A percentile compares a stretch with the other conserved stretches of the same genome.
Evolutionary conservation across 73 alveolate genomes (phyloP).

Genomic region (Tetrahymena borealis): DNA sequence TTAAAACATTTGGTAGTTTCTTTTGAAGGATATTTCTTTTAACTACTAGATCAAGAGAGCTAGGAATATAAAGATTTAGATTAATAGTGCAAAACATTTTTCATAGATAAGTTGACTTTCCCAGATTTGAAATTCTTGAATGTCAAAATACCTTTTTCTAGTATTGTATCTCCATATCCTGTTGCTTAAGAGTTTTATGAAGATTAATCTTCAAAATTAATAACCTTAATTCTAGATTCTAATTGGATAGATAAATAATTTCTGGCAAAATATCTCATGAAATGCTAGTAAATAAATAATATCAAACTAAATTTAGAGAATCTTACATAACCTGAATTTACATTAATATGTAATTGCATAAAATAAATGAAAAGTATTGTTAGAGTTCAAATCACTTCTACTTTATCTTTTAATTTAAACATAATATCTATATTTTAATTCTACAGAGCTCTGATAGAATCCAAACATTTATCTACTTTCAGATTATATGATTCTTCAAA

Average conservation of each 20-base stretch:
- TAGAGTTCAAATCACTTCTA: neutral
- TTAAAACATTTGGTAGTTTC: neutral
- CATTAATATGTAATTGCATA: neutral
- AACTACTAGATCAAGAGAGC: neutral
- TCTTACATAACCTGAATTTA: neutral
- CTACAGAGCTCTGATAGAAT: neutral
- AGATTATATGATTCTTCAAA: neutral
- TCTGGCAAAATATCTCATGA: neutral
- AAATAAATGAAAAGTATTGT: neutral
- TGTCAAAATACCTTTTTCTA: neutral
- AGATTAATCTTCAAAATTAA: neutral
- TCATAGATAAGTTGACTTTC: neutral
- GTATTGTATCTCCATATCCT: neutral
- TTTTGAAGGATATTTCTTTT: neutral
- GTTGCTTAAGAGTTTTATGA: neutral
- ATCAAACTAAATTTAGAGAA: neutral
- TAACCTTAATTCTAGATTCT: neutral
- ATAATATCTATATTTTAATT: neutral
- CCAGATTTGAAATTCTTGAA: neutral
- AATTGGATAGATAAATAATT: neutral
- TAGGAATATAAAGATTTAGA: neutral
- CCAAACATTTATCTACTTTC: neutral
- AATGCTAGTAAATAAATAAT: neutral
- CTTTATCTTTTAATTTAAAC: neutral
- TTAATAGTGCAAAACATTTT: neutral